Conservation (phyloP, 2,329 filamentous ascomycete species). For the Botryotinia calthae region DNA sequence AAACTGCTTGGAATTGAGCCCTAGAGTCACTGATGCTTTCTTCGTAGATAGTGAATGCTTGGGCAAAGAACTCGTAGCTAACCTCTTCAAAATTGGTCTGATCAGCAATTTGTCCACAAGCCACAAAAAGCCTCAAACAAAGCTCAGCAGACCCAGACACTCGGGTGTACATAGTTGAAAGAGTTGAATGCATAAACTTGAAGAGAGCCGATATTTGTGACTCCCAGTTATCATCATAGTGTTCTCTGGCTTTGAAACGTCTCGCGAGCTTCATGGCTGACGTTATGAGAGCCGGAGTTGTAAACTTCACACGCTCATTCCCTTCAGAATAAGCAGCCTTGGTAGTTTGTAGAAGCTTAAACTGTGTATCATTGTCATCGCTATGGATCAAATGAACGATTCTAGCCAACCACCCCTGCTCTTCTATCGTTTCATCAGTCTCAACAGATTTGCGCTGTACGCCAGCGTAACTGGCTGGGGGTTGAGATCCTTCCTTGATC, state of each 20-base stretch:
- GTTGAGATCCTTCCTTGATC: conserved; percentile 87
- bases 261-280: conserved; percentile 85
- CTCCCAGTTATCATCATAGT: conserved; percentile 75
- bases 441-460: conserved; percentile 73
- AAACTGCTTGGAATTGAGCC: conserved; percentile 97
- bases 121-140: conserved; percentile 82
- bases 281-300: conserved; percentile 88
- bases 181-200: conserved; percentile 89
- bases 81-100: conserved; percentile 92
- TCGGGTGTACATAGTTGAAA: conserved; percentile 83
- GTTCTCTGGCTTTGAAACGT: conserved; percentile 85
- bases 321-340: conserved; percentile 86
- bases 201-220: conserved; percentile 77
- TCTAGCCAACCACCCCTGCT: conserved; percentile 94
- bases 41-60: conserved; percentile 97
- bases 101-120: conserved; percentile 89
- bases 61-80: conserved; percentile 96
- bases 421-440: conserved; percentile 96
- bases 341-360: conserved; percentile 85
- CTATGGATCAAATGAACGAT: conserved; percentile 85
- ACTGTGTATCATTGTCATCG: conserved; percentile 87
- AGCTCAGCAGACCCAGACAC: conserved; percentile 84
- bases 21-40: conserved; percentile 93
- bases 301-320: conserved; percentile 93
- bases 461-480: conserved; percentile 79